Evolutionary conservation across 805 yeast genomes (phyloP).

Genomic region (Tetrapisispora arboricola): DNA sequence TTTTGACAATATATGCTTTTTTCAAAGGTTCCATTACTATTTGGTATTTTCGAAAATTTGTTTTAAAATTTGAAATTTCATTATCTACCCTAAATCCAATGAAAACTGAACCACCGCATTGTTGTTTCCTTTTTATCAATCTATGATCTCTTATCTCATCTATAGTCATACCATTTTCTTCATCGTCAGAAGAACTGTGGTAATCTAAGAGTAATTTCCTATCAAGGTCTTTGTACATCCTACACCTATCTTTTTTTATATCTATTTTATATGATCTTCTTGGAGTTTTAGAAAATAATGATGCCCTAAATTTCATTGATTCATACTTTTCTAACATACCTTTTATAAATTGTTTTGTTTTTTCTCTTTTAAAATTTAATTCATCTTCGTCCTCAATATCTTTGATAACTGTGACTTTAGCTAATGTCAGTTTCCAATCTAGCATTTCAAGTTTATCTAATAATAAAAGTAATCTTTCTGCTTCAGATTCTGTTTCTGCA

Average conservation of each 20-base stretch:
- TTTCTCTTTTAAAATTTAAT: conserved; percentile 37
- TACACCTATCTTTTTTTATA: conserved; percentile 11
- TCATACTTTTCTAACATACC: conserved; percentile 24
- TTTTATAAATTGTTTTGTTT: conserved; percentile 42
- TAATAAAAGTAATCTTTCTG: conserved; percentile 37
- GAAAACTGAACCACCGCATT: conserved; percentile 20
- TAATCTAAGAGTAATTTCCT: conserved; percentile 15
- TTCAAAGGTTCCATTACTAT: conserved; percentile 26
- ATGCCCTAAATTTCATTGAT: conserved; percentile 16
- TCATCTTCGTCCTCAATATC: conserved; percentile 42
- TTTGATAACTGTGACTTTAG: conserved; percentile 40
- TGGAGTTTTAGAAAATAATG: conserved; percentile 12
- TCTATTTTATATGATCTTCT: conserved; percentile 9
- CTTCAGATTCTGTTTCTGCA: conserved; percentile 40
- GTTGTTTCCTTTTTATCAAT: conserved; percentile 6
- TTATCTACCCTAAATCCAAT: conserved; percentile 9
- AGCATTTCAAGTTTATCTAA: conserved; percentile 36
- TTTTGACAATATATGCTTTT: conserved; percentile 20
- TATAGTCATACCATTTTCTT: conserved; percentile 16
- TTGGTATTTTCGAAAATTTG: conserved; percentile 9
- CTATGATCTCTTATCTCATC: conserved; percentile 15
- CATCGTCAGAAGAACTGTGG: conserved; percentile 26
- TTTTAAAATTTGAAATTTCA: background rate
- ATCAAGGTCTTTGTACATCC: conserved; percentile 17
- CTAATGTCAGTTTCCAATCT: conserved; percentile 40